A percentile compares a stretch with the other conserved stretches of the same genome.
Conservation (phyloP, 1,139 yeast species). For the Blastobotrys raffinosifermentans region DNA sequence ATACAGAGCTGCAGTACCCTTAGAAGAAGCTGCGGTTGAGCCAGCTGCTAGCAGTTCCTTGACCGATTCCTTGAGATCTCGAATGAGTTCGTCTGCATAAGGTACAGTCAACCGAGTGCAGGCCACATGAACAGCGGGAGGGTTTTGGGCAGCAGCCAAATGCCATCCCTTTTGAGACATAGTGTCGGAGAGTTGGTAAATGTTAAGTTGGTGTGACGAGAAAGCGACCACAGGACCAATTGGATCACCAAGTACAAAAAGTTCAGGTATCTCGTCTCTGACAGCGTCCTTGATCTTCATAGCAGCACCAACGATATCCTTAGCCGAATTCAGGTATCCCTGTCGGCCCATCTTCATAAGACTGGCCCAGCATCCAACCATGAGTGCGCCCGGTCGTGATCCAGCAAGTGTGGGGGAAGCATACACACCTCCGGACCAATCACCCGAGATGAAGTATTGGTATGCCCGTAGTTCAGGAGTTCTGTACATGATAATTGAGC, state of each 20-base stretch:
- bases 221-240: conserved; percentile 75
- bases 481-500: conserved; percentile 88
- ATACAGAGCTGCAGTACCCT: conserved; percentile 74
- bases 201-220: conserved; percentile 50
- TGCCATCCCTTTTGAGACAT: conserved; percentile 81
- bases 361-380: conserved; percentile 98
- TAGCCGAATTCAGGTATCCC: conserved; percentile 67
- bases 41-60: conserved; percentile 36
- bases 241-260: conserved; percentile 80
- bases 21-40: conserved; percentile 27
- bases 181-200: conserved; percentile 71
- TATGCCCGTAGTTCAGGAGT: conserved; percentile 56
- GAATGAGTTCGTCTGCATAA: conserved; percentile 56
- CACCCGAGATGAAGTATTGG: conserved; percentile 78
- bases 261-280: conserved; percentile 41
- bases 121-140: conserved; percentile 88
- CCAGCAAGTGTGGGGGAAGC: conserved; percentile 98
- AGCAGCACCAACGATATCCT: conserved; percentile 61
- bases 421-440: conserved; percentile 93
- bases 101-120: conserved; percentile 66
- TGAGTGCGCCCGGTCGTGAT: conserved; percentile 92
- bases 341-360: conserved; percentile 69
- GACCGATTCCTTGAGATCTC: conserved; percentile 48
- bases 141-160: conserved; percentile 75
- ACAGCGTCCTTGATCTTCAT: conserved; percentile 51